These are phyloP conservation scores for Henckelia pumila DNA, from an alignment of 257 asterid species.

Conservation along the genomic window DNA sequence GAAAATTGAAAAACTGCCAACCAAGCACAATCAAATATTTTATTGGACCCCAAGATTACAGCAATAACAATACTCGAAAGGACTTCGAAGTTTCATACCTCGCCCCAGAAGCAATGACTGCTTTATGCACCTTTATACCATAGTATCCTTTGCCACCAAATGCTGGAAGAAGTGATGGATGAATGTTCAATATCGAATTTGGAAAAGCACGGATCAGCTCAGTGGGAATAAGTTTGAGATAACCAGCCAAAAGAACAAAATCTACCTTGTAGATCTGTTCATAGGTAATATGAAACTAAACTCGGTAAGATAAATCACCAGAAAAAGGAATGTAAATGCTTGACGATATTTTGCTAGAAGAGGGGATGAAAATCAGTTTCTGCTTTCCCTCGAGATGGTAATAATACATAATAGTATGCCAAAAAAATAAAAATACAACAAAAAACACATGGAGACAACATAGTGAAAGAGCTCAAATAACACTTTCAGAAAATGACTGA, in stretches of 20 bases:
- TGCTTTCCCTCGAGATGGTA: not conserved
- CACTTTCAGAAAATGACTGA: not conserved
- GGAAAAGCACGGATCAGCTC: slow-evolving; percentile 71
- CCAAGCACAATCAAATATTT: not conserved
- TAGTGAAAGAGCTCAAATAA: not conserved
- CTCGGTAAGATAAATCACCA: not conserved
- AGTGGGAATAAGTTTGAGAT: slow-evolving; percentile 73
- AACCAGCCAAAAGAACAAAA: slow-evolving; percentile 78
- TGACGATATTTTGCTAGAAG: not conserved
- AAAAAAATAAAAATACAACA: too few species aligned
- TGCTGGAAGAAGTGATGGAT: slow-evolving; percentile 95
- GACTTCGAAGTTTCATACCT: not conserved
- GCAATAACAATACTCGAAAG: not conserved
- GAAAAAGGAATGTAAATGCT: slow-evolving; percentile 22
- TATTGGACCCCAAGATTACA: not conserved
- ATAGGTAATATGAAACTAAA: not conserved
- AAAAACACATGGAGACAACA: not conserved
- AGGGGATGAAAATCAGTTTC: not conserved
- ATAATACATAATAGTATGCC: not conserved
- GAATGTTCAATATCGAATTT: slow-evolving; percentile 75
- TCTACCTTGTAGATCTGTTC: slow-evolving; percentile 42
- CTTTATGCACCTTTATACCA: slow-evolving; percentile 88
- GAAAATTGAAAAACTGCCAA: not conserved
- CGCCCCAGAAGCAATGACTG: slow-evolving; percentile 79
- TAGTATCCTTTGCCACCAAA: slow-evolving; percentile 92